A percentile compares a stretch with the other conserved stretches of the same genome.
Evolutionary conservation across 164 flowering plant species (phyloP).

Genomic region (Echeveria elegans): DNA sequence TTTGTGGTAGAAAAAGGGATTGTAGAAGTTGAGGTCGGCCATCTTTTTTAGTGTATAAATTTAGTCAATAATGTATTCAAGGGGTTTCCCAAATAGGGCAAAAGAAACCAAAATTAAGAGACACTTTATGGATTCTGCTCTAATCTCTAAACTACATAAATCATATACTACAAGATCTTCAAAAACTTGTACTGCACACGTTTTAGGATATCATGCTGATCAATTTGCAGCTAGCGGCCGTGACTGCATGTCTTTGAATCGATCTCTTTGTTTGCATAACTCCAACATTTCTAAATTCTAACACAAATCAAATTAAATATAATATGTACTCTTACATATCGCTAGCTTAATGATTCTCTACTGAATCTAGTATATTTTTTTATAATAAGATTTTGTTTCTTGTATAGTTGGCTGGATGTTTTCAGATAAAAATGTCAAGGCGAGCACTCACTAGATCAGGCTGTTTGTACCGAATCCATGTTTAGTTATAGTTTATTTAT

Average conservation of each 20-base stretch:
- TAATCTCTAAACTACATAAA: too few relatives aligned
- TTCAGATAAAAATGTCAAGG: too few relatives aligned
- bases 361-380: too few relatives aligned
- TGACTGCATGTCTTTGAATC: conserved; percentile 4
- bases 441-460: too few relatives aligned
- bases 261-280: background rate
- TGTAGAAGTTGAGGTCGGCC: background rate
- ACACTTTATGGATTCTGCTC: background rate
- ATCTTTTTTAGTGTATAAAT: background rate
- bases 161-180: background rate
- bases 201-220: background rate
- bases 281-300: background rate
- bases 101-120: background rate
- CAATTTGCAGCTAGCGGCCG: background rate
- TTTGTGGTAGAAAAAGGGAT: background rate
- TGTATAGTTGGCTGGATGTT: too few relatives aligned
- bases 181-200: background rate
- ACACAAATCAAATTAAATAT: background rate
- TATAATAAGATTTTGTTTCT: too few relatives aligned
- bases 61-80: background rate
- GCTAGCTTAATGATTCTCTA: too few relatives aligned
- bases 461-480: too few relatives aligned
- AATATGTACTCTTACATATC: too few relatives aligned
- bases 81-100: background rate
- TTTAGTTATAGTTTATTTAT: too few relatives aligned